These are phyloP conservation scores for Acrocalymma vagum DNA, from an alignment of 2,329 filamentous ascomycete species.

Conservation along the genomic window DNA sequence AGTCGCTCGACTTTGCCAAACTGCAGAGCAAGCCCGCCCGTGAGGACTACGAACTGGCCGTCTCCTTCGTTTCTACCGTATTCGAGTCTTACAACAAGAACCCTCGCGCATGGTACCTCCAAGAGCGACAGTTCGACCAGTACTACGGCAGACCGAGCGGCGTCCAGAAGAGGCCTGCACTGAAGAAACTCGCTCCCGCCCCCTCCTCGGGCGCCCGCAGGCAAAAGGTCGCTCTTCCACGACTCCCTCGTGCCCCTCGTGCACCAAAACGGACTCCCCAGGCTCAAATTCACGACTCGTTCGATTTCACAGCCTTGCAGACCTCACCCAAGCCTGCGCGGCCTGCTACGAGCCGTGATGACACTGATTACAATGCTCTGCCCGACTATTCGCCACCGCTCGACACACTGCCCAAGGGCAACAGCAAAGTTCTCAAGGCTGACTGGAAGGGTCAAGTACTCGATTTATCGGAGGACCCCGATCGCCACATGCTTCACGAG, in stretches of 20 bases:
- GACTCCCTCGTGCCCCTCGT: slow-evolving; percentile 42
- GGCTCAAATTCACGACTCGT: slow-evolving; percentile 39
- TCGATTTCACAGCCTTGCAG: slow-evolving; percentile 42
- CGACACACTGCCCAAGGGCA: slow-evolving; percentile 67
- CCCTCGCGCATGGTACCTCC: slow-evolving; percentile 47
- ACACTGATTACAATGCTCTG: slow-evolving; percentile 79
- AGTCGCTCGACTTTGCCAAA: slow-evolving; percentile 35
- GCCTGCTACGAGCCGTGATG: slow-evolving; percentile 73
- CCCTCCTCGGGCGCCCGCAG: slow-evolving; percentile 40
- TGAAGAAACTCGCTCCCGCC: slow-evolving; percentile 48
- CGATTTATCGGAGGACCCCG: slow-evolving; percentile 72
- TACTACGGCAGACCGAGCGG: slow-evolving; percentile 53
- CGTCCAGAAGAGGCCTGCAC: slow-evolving; percentile 45
- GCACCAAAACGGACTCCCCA: slow-evolving; percentile 44
- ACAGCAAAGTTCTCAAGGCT: slow-evolving; percentile 77
- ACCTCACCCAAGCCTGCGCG: slow-evolving; percentile 47
- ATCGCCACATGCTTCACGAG: slow-evolving; percentile 75
- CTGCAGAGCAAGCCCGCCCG: slow-evolving; percentile 41
- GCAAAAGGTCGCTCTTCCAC: slow-evolving; percentile 43
- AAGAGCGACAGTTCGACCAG: slow-evolving; percentile 62
- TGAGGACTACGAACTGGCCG: slow-evolving; percentile 47
- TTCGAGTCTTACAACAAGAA: slow-evolving; percentile 46
- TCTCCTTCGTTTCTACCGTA: slow-evolving; percentile 44
- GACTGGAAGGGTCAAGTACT: slow-evolving; percentile 87
- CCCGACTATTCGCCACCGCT: slow-evolving; percentile 77